A percentile compares a stretch with the other conserved stretches of the same genome.
phyloP scores from a whole-genome alignment of 306 rosid species.

The Cucumis sativus region DNA sequence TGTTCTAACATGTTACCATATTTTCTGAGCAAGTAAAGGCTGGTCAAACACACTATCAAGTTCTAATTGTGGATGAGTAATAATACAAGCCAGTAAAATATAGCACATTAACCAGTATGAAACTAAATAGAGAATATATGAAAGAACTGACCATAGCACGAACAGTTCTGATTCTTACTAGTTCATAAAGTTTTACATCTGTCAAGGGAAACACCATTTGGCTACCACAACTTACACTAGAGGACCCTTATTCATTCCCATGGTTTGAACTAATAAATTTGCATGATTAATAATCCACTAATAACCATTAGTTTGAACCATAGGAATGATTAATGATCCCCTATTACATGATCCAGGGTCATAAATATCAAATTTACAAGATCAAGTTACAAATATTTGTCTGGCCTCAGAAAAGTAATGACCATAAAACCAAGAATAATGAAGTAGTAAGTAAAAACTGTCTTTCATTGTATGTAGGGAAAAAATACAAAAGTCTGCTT shows the following conservation, averaged over 20 bases:
- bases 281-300: neutral
- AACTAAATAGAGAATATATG: neutral
- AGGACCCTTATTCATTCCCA: neutral
- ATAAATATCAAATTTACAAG: neutral
- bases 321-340: neutral
- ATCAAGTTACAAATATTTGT: neutral
- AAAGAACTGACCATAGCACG: neutral
- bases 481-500: neutral
- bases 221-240: neutral
- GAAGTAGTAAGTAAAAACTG: neutral
- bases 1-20: slow-evolving; percentile 9
- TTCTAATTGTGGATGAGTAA: neutral
- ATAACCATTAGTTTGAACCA: neutral
- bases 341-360: neutral
- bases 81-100: neutral
- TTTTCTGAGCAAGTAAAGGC: neutral
- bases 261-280: neutral
- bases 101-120: neutral
- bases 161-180: neutral
- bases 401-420: neutral
- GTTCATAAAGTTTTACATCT: neutral
- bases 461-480: neutral
- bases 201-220: neutral
- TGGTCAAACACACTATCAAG: neutral
- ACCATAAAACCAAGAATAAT: neutral